Conservation (phyloP, 345 rosid species). For the Punica granatum region DNA sequence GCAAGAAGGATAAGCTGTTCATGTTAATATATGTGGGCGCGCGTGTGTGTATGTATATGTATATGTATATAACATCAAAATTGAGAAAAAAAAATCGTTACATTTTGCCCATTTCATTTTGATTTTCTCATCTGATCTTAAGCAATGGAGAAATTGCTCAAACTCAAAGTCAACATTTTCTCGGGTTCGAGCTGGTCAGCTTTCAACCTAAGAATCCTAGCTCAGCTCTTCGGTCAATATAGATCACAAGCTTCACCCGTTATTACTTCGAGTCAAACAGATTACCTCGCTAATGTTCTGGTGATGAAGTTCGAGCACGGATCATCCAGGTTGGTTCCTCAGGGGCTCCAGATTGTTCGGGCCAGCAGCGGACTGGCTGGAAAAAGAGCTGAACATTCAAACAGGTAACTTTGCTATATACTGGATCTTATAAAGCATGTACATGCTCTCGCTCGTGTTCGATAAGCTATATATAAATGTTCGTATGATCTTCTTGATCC, state of each 20-base stretch:
- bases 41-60: neutral
- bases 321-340: neutral
- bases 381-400: neutral
- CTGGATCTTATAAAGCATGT: no score
- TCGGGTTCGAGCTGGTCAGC: conserved; percentile 1
- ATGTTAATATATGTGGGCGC: no score
- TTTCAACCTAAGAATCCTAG: neutral
- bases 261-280: neutral
- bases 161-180: neutral
- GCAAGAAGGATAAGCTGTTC: no score
- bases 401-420: neutral
- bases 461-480: no score
- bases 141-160: neutral
- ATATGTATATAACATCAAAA: neutral
- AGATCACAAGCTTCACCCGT: neutral
- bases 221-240: neutral
- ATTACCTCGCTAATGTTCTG: neutral
- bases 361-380: neutral
- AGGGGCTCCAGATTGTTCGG: conserved; percentile 1
- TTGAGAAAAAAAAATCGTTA: neutral
- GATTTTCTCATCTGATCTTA: neutral
- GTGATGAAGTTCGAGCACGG: neutral
- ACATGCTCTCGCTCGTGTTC: no score
- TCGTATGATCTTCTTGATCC: no score
- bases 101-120: neutral